phyloP scores from a whole-genome alignment of 306 rosid species.

The Arachis stenosperma region DNA sequence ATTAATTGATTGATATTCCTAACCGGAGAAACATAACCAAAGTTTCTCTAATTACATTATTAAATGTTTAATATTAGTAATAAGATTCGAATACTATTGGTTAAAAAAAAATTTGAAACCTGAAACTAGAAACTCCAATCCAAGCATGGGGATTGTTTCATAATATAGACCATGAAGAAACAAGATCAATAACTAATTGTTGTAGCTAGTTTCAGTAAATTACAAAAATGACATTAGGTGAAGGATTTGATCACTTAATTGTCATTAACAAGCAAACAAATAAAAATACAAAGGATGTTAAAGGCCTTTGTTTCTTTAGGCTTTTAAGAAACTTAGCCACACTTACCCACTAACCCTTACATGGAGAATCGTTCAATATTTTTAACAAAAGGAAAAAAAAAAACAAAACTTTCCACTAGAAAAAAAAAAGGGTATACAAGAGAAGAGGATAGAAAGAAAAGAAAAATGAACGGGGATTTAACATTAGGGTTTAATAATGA shows the following conservation, averaged over 20 bases:
- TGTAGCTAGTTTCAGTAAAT: neutral
- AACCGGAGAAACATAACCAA: too few species aligned
- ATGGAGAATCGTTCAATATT: constrained; percentile 65
- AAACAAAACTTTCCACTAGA: constrained; percentile 91
- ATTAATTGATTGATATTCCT: too few species aligned
- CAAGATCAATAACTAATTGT: neutral
- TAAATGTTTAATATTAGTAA: too few species aligned
- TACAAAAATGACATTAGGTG: constrained; percentile 5
- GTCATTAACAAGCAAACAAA: constrained; percentile 64
- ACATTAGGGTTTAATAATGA: too few species aligned
- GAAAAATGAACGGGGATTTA: constrained; percentile 25
- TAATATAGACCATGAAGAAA: neutral
- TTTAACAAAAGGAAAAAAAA: constrained; percentile 8
- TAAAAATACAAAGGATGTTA: constrained; percentile 59
- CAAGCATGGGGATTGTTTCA: constrained; percentile 25
- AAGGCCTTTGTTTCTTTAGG: constrained; percentile 60
- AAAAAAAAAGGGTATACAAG: constrained; percentile 53
- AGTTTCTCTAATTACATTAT: too few species aligned
- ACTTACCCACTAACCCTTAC: constrained; percentile 63
- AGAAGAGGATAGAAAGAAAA: neutral
- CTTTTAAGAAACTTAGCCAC: constrained; percentile 78
- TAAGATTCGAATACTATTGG: too few species aligned
- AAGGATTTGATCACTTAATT: constrained; percentile 38
- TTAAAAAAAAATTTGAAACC: too few species aligned
- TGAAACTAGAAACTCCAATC: neutral